Conservation (phyloP, 495 filamentous ascomycete genomes). For the Ramalina intermedia region DNA sequence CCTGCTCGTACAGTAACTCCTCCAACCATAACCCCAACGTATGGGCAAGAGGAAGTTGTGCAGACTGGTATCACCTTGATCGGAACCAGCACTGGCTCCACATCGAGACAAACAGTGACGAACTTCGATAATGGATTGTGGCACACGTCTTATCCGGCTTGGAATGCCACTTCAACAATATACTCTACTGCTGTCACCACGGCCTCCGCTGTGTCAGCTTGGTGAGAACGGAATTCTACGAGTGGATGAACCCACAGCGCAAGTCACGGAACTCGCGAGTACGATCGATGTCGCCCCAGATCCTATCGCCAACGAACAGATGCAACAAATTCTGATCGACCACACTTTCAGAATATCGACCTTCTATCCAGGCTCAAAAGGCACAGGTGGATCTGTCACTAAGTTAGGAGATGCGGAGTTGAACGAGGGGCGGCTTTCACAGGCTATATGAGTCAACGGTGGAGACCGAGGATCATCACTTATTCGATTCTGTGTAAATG, state of each 20-base stretch:
- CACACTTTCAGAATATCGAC: too few relatives aligned
- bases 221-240: too few relatives aligned
- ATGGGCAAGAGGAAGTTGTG: background rate
- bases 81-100: background rate
- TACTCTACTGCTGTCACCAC: background rate
- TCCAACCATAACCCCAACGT: background rate
- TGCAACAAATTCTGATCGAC: too few relatives aligned
- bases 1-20: background rate
- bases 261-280: background rate
- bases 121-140: conserved; percentile 12
- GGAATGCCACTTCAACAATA: conserved; percentile 10
- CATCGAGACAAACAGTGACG: conserved; percentile 1
- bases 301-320: too few relatives aligned
- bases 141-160: conserved; percentile 9
- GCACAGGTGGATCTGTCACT: too few relatives aligned
- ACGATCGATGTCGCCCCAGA: background rate
- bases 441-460: background rate
- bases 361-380: too few relatives aligned
- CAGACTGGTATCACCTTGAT: background rate
- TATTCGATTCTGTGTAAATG: background rate
- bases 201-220: background rate
- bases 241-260: background rate
- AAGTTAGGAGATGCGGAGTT: too few relatives aligned
- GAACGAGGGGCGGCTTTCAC: too few relatives aligned
- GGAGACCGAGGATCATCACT: background rate